Evolutionary conservation across 2,329 filamentous ascomycete genomes (phyloP).

Genomic region (Fonsecaea monophora): DNA sequence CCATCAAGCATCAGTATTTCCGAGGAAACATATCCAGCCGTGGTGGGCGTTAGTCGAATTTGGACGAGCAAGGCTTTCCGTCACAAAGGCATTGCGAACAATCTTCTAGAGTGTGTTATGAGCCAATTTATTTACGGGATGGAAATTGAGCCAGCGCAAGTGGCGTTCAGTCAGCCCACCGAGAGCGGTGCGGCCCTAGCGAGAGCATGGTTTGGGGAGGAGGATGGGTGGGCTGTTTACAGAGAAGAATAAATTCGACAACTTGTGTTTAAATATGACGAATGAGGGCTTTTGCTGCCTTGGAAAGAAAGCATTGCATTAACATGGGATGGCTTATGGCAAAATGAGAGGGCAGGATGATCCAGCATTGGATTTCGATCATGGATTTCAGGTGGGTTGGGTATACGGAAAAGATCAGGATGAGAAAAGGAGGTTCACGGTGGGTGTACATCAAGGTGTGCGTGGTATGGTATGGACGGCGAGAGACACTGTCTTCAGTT

Average conservation of each 20-base stretch:
- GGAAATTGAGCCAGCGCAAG: slow-evolving; percentile 60
- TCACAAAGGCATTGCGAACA: slow-evolving; percentile 63
- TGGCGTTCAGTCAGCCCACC: slow-evolving; percentile 72
- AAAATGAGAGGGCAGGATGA: background rate
- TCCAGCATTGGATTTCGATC: slow-evolving; percentile 9
- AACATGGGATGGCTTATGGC: background rate
- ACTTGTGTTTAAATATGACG: slow-evolving; percentile 13
- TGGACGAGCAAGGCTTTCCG: slow-evolving; percentile 67
- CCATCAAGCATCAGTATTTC: slow-evolving; percentile 56
- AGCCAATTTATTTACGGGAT: slow-evolving; percentile 63
- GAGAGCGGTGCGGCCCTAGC: slow-evolving; percentile 65
- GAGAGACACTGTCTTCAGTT: slow-evolving; percentile 5
- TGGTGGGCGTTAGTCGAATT: slow-evolving; percentile 69
- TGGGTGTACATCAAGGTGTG: slow-evolving; percentile 14
- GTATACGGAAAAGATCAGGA: slow-evolving; percentile 10
- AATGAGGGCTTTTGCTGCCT: background rate
- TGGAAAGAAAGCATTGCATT: background rate
- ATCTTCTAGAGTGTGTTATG: slow-evolving; percentile 63
- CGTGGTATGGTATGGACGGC: background rate
- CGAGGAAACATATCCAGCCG: slow-evolving; percentile 53
- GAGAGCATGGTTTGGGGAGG: slow-evolving; percentile 62
- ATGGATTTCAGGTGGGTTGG: slow-evolving; percentile 6
- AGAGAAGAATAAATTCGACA: slow-evolving; percentile 48
- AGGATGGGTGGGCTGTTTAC: slow-evolving; percentile 67
- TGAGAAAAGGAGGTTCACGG: background rate